Percentiles rank a stretch among this genome's conserved stretches.
Conservation (phyloP, 345 rosid genomes). For the Syzygium jambos region DNA sequence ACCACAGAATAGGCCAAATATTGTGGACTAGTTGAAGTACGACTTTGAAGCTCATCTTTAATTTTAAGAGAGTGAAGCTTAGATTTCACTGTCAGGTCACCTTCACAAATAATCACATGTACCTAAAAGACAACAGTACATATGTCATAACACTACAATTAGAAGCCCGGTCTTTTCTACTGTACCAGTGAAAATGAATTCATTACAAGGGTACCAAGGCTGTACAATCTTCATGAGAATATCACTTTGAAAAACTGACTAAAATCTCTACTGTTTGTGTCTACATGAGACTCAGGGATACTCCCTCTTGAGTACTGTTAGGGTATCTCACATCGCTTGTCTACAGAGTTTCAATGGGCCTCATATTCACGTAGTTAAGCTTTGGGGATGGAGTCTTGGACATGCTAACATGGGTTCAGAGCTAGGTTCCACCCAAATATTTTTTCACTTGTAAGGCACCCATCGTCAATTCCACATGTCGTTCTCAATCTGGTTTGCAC, state of each 20-base stretch:
- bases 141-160: background rate
- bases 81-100: constrained; percentile 61
- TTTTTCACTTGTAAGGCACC: background rate
- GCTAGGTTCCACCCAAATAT: background rate
- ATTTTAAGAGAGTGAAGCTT: constrained; percentile 89
- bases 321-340: background rate
- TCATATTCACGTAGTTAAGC: background rate
- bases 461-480: background rate
- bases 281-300: background rate
- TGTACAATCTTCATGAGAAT: background rate
- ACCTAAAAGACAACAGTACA: constrained; percentile 33
- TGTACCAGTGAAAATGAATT: background rate
- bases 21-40: constrained; percentile 35
- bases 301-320: background rate
- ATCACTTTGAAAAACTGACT: background rate
- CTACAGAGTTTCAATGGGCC: background rate
- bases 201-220: background rate
- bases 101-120: constrained; percentile 56
- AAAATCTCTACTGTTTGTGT: background rate
- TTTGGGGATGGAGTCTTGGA: background rate
- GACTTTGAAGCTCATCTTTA: constrained; percentile 87
- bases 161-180: background rate
- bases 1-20: constrained; percentile 79
- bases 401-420: background rate
- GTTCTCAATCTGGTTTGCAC: background rate